A percentile compares a stretch with the other conserved stretches of the same genome.
phyloP scores from a whole-genome alignment of 1,284 basidiomycete genomes.

The Puccinia hordei region DNA sequence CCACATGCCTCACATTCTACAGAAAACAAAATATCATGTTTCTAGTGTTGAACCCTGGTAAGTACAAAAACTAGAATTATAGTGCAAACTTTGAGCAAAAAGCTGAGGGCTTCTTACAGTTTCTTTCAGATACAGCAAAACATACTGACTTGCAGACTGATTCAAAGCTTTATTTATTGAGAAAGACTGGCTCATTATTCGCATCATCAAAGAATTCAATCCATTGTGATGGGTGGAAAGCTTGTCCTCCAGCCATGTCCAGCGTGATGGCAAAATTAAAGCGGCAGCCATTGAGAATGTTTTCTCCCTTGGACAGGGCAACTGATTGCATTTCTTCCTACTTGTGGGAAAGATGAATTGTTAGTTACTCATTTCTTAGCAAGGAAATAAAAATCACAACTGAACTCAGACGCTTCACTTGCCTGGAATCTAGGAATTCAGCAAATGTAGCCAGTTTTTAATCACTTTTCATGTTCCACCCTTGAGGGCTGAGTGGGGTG shows the following conservation, averaged over 20 bases:
- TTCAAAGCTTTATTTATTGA: slow-evolving; percentile 20
- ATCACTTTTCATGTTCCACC: slow-evolving; percentile 94
- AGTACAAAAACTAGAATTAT: neutral
- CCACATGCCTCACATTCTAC: slow-evolving; percentile 1
- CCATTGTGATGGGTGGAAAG: slow-evolving; percentile 20
- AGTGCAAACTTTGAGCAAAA: neutral
- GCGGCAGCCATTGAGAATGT: neutral
- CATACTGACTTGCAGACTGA: slow-evolving; percentile 35
- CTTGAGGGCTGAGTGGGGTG: slow-evolving; percentile 73
- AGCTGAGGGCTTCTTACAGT: neutral
- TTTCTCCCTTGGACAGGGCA: slow-evolving; percentile 56
- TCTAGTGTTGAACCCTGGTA: slow-evolving; percentile 3
- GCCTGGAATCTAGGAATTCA: slow-evolving; percentile 75
- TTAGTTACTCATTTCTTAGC: slow-evolving; percentile 27
- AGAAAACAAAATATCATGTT: neutral
- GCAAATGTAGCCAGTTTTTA: slow-evolving; percentile 96
- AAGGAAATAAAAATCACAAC: slow-evolving; percentile 53
- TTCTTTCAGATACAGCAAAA: neutral
- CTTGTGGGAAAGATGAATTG: neutral
- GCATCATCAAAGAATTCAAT: slow-evolving; percentile 19
- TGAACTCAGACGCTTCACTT: slow-evolving; percentile 67
- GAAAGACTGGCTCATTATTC: neutral
- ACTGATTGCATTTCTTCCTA: slow-evolving; percentile 41
- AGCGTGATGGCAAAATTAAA: slow-evolving; percentile 14
- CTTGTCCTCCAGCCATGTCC: neutral